Conservation (phyloP, 108 stramenopile species). For the Skeletonema potamos region DNA sequence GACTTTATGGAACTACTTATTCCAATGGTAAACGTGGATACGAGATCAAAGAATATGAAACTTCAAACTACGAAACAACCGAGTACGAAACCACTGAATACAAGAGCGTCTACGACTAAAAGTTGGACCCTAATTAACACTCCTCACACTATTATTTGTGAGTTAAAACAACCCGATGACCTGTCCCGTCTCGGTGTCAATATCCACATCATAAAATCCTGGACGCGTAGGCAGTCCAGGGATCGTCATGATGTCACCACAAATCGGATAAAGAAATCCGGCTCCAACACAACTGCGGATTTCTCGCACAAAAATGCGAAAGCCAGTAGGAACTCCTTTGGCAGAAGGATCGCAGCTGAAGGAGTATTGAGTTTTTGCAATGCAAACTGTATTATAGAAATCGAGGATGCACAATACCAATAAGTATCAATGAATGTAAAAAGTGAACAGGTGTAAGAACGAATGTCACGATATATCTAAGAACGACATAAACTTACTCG, state of each 20-base stretch:
- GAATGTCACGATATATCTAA: background rate
- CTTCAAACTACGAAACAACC: slow-evolving; percentile 12
- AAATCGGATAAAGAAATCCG: slow-evolving; percentile 96
- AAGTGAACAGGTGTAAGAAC: background rate
- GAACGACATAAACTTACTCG: slow-evolving; percentile 41
- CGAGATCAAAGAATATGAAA: slow-evolving; percentile 25
- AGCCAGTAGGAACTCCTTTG: slow-evolving; percentile 93
- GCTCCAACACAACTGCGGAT: slow-evolving; percentile 96
- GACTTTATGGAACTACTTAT: slow-evolving; percentile 8
- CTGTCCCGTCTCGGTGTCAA: slow-evolving; percentile 91
- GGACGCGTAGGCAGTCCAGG: slow-evolving; percentile 98
- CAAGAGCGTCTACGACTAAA: slow-evolving; percentile 39
- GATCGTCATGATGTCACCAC: slow-evolving; percentile 99
- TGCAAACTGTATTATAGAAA: slow-evolving; percentile 79
- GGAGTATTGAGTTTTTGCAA: slow-evolving; percentile 99
- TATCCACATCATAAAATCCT: slow-evolving; percentile 99
- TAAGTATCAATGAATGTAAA: slow-evolving; percentile 6
- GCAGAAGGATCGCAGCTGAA: slow-evolving; percentile 92
- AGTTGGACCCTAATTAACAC: background rate
- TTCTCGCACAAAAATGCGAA: slow-evolving; percentile 92
- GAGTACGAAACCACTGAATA: slow-evolving; percentile 38
- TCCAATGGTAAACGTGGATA: slow-evolving; percentile 22
- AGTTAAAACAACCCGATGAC: slow-evolving; percentile 95
- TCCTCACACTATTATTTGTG: background rate
- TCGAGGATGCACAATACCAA: slow-evolving; percentile 20